A percentile compares a stretch with the other conserved stretches of the same genome.
These are phyloP conservation scores for Tulasnella sp. DNA, from an alignment of 768 basidiomycete genomes.

Conservation along the genomic window DNA sequence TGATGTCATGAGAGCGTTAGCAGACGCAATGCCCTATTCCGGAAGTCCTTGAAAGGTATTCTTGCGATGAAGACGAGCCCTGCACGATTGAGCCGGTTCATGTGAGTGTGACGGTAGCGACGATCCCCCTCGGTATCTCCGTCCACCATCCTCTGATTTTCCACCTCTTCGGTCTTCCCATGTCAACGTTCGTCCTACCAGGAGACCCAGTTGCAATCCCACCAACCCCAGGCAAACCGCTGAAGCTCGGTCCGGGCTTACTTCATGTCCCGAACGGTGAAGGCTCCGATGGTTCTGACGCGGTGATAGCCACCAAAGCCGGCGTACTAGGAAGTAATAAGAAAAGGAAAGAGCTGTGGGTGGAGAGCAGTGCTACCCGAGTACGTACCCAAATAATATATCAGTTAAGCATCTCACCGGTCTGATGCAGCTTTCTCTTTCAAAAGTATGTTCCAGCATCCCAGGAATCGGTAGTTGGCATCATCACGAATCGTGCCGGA, in stretches of 20 bases:
- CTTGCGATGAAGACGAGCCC: not conserved
- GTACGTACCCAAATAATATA: slow-evolving; percentile 42
- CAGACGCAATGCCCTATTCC: not conserved
- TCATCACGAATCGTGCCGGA: slow-evolving; percentile 63
- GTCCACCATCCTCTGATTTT: not conserved
- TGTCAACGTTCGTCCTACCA: slow-evolving; percentile 42
- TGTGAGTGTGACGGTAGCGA: slow-evolving; percentile 5
- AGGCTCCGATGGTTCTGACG: slow-evolving; percentile 20
- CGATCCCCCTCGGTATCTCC: not conserved
- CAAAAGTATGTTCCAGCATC: slow-evolving; percentile 79
- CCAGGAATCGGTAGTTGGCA: slow-evolving; percentile 82
- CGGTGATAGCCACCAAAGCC: slow-evolving; percentile 51
- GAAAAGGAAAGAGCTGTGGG: slow-evolving; percentile 75
- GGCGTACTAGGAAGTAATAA: slow-evolving; percentile 57
- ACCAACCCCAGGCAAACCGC: slow-evolving; percentile 42
- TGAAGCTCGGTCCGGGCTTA: slow-evolving; percentile 81
- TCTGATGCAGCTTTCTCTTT: not conserved
- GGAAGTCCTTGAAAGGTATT: not conserved
- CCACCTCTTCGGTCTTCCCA: slow-evolving; percentile 2
- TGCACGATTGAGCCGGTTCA: not conserved
- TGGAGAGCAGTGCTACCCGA: slow-evolving; percentile 74
- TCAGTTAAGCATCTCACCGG: not conserved
- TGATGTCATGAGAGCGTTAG: not conserved
- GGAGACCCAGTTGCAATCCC: slow-evolving; percentile 67
- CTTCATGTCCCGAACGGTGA: slow-evolving; percentile 31